These are phyloP conservation scores for Metrosideros polymorpha DNA, from an alignment of 441 rosid genomes.

Conservation along the genomic window DNA sequence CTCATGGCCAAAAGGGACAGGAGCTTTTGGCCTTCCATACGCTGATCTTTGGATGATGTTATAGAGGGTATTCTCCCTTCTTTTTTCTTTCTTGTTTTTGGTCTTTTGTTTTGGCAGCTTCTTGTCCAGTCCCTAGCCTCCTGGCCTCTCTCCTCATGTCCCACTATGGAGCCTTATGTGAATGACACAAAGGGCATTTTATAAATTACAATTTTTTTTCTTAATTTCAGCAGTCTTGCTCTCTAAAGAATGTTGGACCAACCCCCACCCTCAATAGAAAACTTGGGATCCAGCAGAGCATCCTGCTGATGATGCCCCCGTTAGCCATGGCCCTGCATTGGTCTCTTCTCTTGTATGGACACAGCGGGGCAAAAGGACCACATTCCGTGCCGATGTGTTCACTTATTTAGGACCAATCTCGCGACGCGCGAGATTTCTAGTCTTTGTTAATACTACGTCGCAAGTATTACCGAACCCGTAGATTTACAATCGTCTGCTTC, in stretches of 20 bases:
- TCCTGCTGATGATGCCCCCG: neutral
- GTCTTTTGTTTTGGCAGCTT: neutral
- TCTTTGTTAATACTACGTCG: neutral
- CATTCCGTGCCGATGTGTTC: neutral
- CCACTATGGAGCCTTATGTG: neutral
- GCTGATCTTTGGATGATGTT: neutral
- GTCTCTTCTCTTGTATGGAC: neutral
- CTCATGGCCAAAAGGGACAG: neutral
- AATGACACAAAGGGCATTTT: neutral
- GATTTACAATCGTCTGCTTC: neutral
- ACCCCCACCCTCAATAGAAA: neutral
- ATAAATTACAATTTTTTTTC: neutral
- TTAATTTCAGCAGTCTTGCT: neutral
- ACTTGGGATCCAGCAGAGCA: neutral
- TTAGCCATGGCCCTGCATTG: neutral
- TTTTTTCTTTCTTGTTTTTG: neutral
- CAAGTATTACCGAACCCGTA: neutral
- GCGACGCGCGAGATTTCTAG: neutral
- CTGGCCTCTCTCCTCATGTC: neutral
- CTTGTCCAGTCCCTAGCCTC: neutral
- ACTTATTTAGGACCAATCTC: neutral
- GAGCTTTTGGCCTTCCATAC: neutral
- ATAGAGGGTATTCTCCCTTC: neutral
- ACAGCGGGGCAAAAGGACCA: neutral
- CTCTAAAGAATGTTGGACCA: neutral